phyloP scores from a whole-genome alignment of 768 basidiomycete species.

The Floccularia luteovirens region DNA sequence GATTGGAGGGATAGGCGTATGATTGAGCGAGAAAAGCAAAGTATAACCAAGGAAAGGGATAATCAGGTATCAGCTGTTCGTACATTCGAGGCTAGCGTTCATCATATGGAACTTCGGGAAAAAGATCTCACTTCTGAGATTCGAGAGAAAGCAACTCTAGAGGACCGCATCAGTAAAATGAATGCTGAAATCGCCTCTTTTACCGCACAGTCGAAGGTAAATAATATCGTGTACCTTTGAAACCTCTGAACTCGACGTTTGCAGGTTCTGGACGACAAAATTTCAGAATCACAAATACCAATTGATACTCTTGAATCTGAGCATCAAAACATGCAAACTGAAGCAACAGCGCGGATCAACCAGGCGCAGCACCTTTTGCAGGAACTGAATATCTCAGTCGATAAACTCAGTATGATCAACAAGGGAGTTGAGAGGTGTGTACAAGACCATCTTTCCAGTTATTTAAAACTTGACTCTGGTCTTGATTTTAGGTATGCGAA shows the following conservation, averaged over 20 bases:
- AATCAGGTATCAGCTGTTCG: constrained; percentile 45
- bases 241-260: neutral
- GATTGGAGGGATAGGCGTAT: constrained; percentile 36
- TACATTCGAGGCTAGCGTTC: constrained; percentile 51
- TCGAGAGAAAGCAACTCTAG: constrained; percentile 48
- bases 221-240: constrained; percentile 3
- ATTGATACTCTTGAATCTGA: constrained; percentile 57
- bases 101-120: constrained; percentile 56
- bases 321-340: constrained; percentile 39
- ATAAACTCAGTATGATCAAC: constrained; percentile 53
- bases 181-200: constrained; percentile 45
- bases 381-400: constrained; percentile 57
- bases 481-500: constrained; percentile 54
- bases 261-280: constrained; percentile 59
- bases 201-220: constrained; percentile 43
- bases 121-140: constrained; percentile 48
- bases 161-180: constrained; percentile 50
- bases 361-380: constrained; percentile 51
- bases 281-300: constrained; percentile 54
- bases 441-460: neutral
- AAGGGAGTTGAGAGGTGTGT: constrained; percentile 59
- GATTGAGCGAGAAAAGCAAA: constrained; percentile 56
- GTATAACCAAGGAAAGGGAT: constrained; percentile 53
- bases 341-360: constrained; percentile 36
- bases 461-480: neutral